These are phyloP conservation scores for Daldinia decipiens DNA, from an alignment of 495 filamentous ascomycete genomes.

Conservation along the genomic window DNA sequence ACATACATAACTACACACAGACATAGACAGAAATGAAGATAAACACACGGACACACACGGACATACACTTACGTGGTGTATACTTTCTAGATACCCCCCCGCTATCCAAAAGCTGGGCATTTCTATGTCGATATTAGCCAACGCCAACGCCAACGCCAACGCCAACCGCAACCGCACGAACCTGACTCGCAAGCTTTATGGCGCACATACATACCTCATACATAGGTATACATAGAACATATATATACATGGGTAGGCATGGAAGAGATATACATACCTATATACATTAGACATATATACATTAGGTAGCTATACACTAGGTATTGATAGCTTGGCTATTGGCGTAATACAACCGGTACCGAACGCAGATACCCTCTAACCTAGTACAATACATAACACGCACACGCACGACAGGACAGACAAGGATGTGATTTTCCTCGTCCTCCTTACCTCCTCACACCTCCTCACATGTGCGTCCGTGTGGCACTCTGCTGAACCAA, in stretches of 20 bases:
- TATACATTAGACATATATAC: neutral
- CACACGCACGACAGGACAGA: conserved; percentile 4
- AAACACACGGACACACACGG: neutral
- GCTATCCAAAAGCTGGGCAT: neutral
- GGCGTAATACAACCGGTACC: neutral
- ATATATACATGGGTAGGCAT: too few species aligned
- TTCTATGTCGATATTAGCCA: conserved; percentile 14
- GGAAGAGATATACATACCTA: too few species aligned
- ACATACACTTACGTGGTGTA: neutral
- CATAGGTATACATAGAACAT: conserved; percentile 1
- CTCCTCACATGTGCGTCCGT: neutral
- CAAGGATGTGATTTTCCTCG: conserved; percentile 9
- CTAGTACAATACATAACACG: neutral
- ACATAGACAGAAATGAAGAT: neutral
- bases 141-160: conserved; percentile 1
- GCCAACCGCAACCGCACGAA: conserved; percentile 15
- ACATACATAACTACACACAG: too few species aligned
- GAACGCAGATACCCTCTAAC: neutral
- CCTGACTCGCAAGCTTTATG: conserved; percentile 24
- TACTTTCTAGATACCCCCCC: neutral
- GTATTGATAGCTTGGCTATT: neutral
- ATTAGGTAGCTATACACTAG: neutral
- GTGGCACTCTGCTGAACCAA: neutral
- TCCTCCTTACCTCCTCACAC: conserved; percentile 2
- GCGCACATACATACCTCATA: conserved; percentile 7